Percentiles rank a stretch among this genome's conserved stretches.
Evolutionary conservation across 495 filamentous ascomycete species (phyloP).

Genomic region (Penicillium maclennaniae): DNA sequence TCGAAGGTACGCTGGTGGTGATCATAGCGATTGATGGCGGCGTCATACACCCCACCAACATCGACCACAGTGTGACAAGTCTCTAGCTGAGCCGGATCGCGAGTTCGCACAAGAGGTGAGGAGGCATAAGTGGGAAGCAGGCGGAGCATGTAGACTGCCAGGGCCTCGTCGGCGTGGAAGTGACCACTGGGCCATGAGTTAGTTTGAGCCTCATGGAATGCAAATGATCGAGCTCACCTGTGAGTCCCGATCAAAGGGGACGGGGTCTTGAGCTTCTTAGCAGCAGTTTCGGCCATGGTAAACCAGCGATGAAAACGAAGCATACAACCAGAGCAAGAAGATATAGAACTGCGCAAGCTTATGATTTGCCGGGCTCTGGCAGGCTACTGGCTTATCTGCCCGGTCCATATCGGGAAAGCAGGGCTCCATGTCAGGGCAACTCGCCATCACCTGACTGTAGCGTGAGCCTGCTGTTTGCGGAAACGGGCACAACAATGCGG

Average conservation of each 20-base stretch:
- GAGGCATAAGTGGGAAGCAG: slow-evolving; percentile 74
- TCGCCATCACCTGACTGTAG: slow-evolving; percentile 1
- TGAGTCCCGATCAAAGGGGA: slow-evolving; percentile 78
- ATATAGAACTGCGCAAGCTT: neutral
- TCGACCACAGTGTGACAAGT: slow-evolving; percentile 94
- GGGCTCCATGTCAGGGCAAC: slow-evolving; percentile 17
- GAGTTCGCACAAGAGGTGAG: slow-evolving; percentile 77
- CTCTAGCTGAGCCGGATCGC: slow-evolving; percentile 72
- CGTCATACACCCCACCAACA: slow-evolving; percentile 86
- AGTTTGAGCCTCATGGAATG: neutral
- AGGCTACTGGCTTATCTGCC: slow-evolving; percentile 19
- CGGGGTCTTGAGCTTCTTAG: slow-evolving; percentile 67
- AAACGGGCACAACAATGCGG: neutral
- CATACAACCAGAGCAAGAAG: slow-evolving; percentile 18
- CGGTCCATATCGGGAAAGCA: slow-evolving; percentile 20
- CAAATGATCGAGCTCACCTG: slow-evolving; percentile 49
- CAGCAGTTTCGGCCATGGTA: slow-evolving; percentile 59
- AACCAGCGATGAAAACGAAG: slow-evolving; percentile 29
- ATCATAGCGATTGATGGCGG: slow-evolving; percentile 74
- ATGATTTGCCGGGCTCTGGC: slow-evolving; percentile 20
- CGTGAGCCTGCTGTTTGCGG: neutral
- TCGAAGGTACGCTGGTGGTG: slow-evolving; percentile 93
- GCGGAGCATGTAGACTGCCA: slow-evolving; percentile 95
- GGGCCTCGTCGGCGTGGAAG: slow-evolving; percentile 98
- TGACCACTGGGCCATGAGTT: slow-evolving; percentile 52